Base-by-base conservation (phyloP, 495 filamentous ascomycete species). In the Xanthoparmelia taractica region DNA sequence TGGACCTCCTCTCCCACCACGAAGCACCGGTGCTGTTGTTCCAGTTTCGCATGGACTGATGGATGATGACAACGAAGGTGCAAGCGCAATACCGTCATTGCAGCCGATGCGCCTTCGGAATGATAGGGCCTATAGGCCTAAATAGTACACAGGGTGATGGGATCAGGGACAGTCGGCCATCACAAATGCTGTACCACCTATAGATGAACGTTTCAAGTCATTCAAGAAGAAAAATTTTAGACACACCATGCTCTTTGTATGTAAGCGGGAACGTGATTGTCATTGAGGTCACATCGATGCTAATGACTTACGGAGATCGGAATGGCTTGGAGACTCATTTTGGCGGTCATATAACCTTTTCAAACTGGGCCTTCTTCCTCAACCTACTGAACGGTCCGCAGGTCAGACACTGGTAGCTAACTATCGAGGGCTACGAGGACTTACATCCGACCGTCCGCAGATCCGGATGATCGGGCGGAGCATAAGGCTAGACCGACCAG, bases 21-120 rank as follows among this genome's bases (percentile, higher is more conserved):
- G 59, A 31, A 48, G 52, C 27, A 45, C 40, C 34, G 13, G 34
- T 25, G 2, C 58, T 48, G 17, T 18, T 18, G 37, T 18, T 15
- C 25, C 40, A 31, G 27, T n/a, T 41, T 41, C 36, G 7, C 40
- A 29, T 33, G 59, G 29, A 34, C 36, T 68, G 41, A 55, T 68
- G 54, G 68, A 73, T 65, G 63, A 63, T 25, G 65, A 60, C 57
- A 66, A 67, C 27, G 66, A 67, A 33, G 63, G 55, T 41, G 64
- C 60, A 31, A 67, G 59, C 38, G 63, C 27, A 47, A 68, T 61
- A 48, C 68, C 52, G 8, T 65, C 69, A 36, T 64, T 69, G 38
- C 64, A 59, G 58, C 67, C 67, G 23, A 55, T 48, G 27, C 67
- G 66, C 34, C 60, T 48, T 45, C 31, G 37, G 18, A 15, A 48